phyloP scores from a whole-genome alignment of 176 grass and related monocot genomes.

The Coix lacrymajobi region DNA sequence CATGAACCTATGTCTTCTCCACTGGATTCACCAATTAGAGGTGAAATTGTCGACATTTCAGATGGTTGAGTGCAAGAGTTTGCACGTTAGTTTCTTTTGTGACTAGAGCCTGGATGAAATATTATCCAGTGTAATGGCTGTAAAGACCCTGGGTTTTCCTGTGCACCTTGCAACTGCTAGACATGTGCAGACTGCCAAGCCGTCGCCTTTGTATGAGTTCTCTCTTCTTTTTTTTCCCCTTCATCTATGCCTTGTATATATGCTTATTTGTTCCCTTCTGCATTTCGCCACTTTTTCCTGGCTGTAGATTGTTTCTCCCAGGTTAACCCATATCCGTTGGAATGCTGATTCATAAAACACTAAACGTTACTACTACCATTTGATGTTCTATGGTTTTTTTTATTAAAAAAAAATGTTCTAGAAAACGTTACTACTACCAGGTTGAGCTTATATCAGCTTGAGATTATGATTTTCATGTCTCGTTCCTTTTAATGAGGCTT shows the following conservation, averaged over 20 bases:
- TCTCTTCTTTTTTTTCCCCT: background rate
- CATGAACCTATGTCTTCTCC: slow-evolving; percentile 6
- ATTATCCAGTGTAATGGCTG: background rate
- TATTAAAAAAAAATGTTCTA: background rate
- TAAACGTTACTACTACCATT: background rate
- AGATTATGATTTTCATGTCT: too few relatives aligned
- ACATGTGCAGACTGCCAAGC: background rate
- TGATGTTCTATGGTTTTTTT: background rate
- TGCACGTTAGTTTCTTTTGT: background rate
- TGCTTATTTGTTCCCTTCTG: background rate
- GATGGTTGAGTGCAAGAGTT: slow-evolving; percentile 32
- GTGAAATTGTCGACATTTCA: slow-evolving; percentile 41
- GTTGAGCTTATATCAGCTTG: background rate
- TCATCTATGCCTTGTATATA: slow-evolving; percentile 10
- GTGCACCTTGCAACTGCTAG: background rate
- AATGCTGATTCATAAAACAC: background rate
- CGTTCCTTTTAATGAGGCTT: too few relatives aligned
- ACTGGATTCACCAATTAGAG: slow-evolving; percentile 18
- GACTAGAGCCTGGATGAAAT: background rate
- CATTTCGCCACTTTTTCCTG: background rate
- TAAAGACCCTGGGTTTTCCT: background rate
- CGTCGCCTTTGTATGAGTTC: background rate
- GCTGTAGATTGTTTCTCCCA: background rate
- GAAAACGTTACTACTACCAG: too few relatives aligned
- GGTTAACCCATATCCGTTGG: background rate